Percentiles rank a stretch among this genome's conserved stretches.
phyloP scores from a whole-genome alignment of 495 filamentous ascomycete genomes.

The Coniosporium apollinis region DNA sequence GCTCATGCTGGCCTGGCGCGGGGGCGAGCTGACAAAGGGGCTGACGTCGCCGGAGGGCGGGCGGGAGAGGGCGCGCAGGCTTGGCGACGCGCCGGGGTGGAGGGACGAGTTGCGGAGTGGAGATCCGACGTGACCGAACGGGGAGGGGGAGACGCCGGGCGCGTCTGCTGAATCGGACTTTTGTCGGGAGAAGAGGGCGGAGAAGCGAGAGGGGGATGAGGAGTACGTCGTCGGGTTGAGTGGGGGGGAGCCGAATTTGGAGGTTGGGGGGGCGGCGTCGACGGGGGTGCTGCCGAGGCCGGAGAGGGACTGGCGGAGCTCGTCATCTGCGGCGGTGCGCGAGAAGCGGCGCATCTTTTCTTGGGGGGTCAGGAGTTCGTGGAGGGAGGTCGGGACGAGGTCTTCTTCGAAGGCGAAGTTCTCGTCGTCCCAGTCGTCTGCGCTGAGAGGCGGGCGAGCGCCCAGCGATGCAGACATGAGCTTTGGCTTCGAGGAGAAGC shows the following conservation, averaged over 20 bases:
- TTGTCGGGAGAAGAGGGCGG: constrained; percentile 57
- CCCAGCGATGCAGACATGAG: constrained; percentile 71
- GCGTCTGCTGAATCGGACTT: constrained; percentile 44
- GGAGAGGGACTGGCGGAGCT: constrained; percentile 41
- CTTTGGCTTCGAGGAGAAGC: constrained; percentile 46
- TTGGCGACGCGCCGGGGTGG: constrained; percentile 41
- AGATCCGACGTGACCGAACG: constrained; percentile 80
- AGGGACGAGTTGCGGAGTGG: constrained; percentile 77
- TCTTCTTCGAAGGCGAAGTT: constrained; percentile 87
- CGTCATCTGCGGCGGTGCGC: constrained; percentile 42
- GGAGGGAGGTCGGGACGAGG: constrained; percentile 68
- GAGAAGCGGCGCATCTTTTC: constrained; percentile 77
- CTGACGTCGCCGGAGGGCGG: constrained; percentile 39
- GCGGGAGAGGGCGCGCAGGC: constrained; percentile 39
- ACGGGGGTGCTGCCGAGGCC: constrained; percentile 45
- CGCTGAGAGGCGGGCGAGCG: constrained; percentile 34
- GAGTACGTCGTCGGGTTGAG: no score
- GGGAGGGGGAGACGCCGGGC: constrained; percentile 27
- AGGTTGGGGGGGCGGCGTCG: constrained; percentile 28
- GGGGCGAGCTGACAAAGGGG: constrained; percentile 47
- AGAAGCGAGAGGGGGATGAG: constrained; percentile 75
- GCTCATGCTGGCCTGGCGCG: constrained; percentile 35
- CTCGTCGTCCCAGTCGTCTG: constrained; percentile 58
- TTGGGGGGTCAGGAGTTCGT: constrained; percentile 81
- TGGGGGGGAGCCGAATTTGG: constrained; percentile 73